These are phyloP conservation scores for Geotrichum europaeum DNA, from an alignment of 1,139 yeast genomes.

Conservation along the genomic window DNA sequence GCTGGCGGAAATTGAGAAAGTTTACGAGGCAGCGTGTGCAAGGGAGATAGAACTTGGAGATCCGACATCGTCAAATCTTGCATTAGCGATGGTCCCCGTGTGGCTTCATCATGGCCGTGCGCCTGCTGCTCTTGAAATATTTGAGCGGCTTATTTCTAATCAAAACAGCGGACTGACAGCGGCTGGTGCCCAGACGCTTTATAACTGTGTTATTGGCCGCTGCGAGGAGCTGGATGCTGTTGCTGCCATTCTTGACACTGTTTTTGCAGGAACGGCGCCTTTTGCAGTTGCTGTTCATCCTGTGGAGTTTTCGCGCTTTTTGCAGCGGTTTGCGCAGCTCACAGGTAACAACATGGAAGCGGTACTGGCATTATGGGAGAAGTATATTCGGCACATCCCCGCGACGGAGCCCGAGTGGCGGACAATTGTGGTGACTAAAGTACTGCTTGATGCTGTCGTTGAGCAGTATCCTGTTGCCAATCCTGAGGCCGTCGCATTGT, in stretches of 20 bases:
- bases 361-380: neutral
- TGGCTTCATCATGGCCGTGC: neutral
- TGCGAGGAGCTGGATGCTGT: neutral
- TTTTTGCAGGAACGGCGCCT: neutral
- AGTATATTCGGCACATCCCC: neutral
- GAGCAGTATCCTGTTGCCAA: neutral
- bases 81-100: neutral
- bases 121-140: neutral
- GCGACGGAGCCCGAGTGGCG: neutral
- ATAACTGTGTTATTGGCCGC: neutral
- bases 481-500: neutral
- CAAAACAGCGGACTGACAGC: neutral
- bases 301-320: neutral
- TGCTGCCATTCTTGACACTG: neutral
- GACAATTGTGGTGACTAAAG: neutral
- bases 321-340: neutral
- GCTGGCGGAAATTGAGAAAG: conserved; percentile 52
- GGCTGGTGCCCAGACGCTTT: neutral
- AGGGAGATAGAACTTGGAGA: conserved; percentile 25
- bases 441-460: neutral
- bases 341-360: neutral
- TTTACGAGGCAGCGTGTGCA: conserved; percentile 33
- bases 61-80: neutral
- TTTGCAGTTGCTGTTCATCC: neutral
- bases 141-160: neutral